phyloP scores from a whole-genome alignment of 2,329 filamentous ascomycete genomes.

The Pyricularia sp. region DNA sequence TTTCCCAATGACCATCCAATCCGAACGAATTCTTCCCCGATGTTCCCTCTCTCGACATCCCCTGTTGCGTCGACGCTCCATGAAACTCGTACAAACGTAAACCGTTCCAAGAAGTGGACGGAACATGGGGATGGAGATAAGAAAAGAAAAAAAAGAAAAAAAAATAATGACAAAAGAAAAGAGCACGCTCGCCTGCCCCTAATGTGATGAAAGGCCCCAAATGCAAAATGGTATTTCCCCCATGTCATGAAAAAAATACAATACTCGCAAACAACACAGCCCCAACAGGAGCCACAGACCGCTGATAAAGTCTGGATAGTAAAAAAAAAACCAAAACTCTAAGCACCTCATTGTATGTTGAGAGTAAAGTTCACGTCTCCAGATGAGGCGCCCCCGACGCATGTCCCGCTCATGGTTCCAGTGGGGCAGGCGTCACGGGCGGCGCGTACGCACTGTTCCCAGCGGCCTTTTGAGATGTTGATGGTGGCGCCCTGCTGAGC shows the following conservation, averaged over 20 bases:
- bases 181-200: not conserved
- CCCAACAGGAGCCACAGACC: not conserved
- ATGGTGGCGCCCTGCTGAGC: conserved; percentile 31
- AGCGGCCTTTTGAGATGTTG: conserved; percentile 36
- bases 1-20: not conserved
- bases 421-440: conserved; percentile 36
- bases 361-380: conserved; percentile 32
- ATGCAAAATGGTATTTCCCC: not conserved
- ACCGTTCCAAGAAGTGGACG: not conserved
- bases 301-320: not conserved
- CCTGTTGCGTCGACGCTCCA: not conserved
- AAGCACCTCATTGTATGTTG: conserved; percentile 11
- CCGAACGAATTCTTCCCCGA: not conserved
- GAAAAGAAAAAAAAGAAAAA: not conserved
- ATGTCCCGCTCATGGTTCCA: conserved; percentile 32
- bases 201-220: not conserved
- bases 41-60: not conserved
- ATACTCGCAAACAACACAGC: not conserved
- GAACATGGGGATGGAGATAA: not conserved
- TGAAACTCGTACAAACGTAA: not conserved
- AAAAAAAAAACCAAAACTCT: not conserved
- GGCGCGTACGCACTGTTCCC: conserved; percentile 41
- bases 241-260: not conserved
- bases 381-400: conserved; percentile 31
- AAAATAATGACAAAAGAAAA: not conserved